These are phyloP conservation scores for Tricholoma furcatifolium DNA, from an alignment of 768 basidiomycete genomes.

Conservation along the genomic window DNA sequence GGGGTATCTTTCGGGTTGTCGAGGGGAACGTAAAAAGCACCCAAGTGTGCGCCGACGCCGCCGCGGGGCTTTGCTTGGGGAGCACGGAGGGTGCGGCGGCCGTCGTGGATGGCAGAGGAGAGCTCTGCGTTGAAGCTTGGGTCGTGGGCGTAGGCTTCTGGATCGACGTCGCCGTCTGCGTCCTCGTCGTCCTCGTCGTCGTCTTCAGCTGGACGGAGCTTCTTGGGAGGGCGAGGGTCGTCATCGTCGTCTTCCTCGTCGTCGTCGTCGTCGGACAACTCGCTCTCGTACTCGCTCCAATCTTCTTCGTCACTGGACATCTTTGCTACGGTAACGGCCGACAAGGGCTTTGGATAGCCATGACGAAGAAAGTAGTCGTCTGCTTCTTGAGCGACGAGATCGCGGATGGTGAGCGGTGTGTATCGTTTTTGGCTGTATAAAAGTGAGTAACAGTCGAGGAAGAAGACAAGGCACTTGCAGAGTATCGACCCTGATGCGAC, in stretches of 20 bases:
- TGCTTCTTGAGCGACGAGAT: conserved; percentile 23
- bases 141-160: conserved; percentile 31
- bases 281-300: conserved; percentile 24
- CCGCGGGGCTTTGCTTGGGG: background rate
- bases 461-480: no score
- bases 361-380: conserved; percentile 18
- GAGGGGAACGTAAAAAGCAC: conserved; percentile 29
- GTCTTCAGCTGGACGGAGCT: background rate
- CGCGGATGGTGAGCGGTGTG: conserved; percentile 18
- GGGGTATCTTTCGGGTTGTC: background rate
- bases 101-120: conserved; percentile 22
- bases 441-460: no score
- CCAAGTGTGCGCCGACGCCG: conserved; percentile 12
- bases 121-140: conserved; percentile 38
- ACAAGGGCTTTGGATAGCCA: conserved; percentile 16
- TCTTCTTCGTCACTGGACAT: background rate
- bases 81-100: background rate
- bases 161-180: conserved; percentile 33
- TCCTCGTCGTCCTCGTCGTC: conserved; percentile 27
- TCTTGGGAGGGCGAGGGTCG: background rate
- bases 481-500: background rate
- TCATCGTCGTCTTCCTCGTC: background rate
- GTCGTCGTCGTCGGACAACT: conserved; percentile 16
- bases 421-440: conserved; percentile 18
- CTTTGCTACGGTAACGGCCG: background rate